A percentile compares a stretch with the other conserved stretches of the same genome.
phyloP scores from a whole-genome alignment of 163 green algal species.

The Chloromonas sp. region DNA sequence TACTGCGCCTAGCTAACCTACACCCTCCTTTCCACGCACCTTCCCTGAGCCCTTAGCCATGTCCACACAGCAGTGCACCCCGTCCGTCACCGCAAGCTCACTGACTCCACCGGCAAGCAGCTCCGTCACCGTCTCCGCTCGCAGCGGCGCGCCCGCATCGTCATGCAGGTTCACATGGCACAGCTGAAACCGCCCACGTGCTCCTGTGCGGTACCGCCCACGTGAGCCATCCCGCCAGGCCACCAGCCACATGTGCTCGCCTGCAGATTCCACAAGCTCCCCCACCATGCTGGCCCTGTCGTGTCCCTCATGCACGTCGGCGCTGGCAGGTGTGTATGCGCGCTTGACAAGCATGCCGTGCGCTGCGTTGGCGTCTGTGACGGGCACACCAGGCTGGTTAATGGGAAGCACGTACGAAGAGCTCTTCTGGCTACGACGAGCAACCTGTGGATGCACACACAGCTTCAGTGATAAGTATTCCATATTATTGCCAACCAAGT shows the following conservation, averaged over 20 bases:
- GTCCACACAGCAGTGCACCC: background rate
- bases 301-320: slow-evolving; percentile 2
- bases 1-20: too few species aligned
- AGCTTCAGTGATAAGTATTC: too few species aligned
- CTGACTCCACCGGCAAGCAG: background rate
- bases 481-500: too few species aligned
- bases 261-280: background rate
- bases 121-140: background rate
- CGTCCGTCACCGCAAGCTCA: slow-evolving; percentile 2
- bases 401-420: slow-evolving; percentile 11
- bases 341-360: slow-evolving; percentile 25
- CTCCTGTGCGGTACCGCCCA: slow-evolving; percentile 6
- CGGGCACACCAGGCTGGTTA: slow-evolving; percentile 14
- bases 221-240: slow-evolving; percentile 14
- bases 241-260: slow-evolving; percentile 10
- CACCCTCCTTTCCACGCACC: background rate
- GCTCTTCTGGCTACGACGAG: background rate
- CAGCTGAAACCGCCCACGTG: slow-evolving; percentile 12
- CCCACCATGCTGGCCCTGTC: slow-evolving; percentile 18
- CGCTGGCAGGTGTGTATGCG: slow-evolving; percentile 1
- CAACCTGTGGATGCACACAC: too few species aligned
- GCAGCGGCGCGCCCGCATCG: background rate
- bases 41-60: background rate
- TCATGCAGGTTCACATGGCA: slow-evolving; percentile 13
- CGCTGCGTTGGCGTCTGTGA: slow-evolving; percentile 19